A percentile compares a stretch with the other conserved stretches of the same genome.
phyloP scores from a whole-genome alignment of 345 rosid genomes.

The Pistacia vera region DNA sequence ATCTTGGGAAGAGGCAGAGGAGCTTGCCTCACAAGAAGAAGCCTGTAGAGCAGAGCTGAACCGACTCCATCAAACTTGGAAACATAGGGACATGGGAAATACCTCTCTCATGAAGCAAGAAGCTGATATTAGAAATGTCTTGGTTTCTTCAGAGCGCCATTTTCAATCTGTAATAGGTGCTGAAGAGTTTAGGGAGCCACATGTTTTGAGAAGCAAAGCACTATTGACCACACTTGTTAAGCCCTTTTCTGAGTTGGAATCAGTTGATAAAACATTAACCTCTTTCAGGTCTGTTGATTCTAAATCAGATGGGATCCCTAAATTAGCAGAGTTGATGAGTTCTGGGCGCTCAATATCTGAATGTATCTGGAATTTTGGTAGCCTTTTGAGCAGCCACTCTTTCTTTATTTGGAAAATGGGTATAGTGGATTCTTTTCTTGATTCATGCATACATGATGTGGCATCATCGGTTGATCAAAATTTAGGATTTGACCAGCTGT shows the following conservation, averaged over 20 bases:
- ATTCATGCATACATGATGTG: constrained; percentile 77
- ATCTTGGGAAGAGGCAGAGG: constrained; percentile 99
- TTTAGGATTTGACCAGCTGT: constrained; percentile 88
- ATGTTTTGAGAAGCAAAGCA: constrained; percentile 56
- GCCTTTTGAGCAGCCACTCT: constrained; percentile 53
- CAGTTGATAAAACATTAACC: constrained; percentile 53
- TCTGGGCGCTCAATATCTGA: constrained; percentile 63
- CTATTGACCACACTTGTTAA: constrained; percentile 52
- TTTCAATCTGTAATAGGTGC: constrained; percentile 56
- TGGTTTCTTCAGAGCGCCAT: constrained; percentile 59
- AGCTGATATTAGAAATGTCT: constrained; percentile 56
- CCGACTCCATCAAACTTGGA: constrained; percentile 84
- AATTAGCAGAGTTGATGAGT: constrained; percentile 48
- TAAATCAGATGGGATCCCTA: constrained; percentile 40
- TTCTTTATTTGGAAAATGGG: constrained; percentile 89
- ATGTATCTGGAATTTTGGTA: constrained; percentile 69
- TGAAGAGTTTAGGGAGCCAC: constrained; percentile 50
- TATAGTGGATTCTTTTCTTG: constrained; percentile 77
- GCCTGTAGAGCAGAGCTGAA: constrained; percentile 86
- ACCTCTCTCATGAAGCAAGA: constrained; percentile 65
- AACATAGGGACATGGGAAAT: constrained; percentile 63
- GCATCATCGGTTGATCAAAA: constrained; percentile 70
- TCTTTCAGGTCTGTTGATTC: constrained; percentile 42
- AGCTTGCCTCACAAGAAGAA: constrained; percentile 95
- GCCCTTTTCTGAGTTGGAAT: constrained; percentile 75